A percentile compares a stretch with the other conserved stretches of the same genome.
Evolutionary conservation across 2,329 filamentous ascomycete species (phyloP).

Genomic region (Elsinoe perseae): DNA sequence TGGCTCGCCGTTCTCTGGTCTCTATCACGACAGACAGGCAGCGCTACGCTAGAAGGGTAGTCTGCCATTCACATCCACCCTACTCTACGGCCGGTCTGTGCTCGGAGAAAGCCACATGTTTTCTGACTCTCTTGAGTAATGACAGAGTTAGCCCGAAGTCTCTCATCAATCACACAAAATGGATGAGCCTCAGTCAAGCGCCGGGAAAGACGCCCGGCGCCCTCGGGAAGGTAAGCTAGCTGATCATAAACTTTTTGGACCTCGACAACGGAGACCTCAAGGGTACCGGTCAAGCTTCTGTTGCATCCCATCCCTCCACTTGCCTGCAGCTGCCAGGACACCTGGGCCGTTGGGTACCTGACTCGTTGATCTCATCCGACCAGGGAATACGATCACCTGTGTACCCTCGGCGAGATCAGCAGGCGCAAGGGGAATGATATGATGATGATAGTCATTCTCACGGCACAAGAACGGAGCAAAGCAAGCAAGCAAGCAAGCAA

Average conservation of each 20-base stretch:
- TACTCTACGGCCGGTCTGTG: conserved; percentile 9
- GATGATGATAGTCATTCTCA: not conserved
- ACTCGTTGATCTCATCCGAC: not conserved
- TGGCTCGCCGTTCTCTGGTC: conserved; percentile 3
- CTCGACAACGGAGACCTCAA: conserved; percentile 3
- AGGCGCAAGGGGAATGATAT: not conserved
- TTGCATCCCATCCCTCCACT: conserved; percentile 3
- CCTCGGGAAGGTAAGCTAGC: conserved; percentile 6
- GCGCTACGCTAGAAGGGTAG: not conserved
- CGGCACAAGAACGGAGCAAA: not conserved
- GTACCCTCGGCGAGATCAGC: not conserved
- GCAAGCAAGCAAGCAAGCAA: too few species aligned
- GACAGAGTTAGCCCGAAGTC: too few species aligned
- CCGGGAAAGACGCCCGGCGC: conserved; percentile 12
- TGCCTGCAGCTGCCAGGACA: not conserved
- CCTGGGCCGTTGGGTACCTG: not conserved
- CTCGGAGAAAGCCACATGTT: conserved; percentile 12
- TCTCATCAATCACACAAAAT: not conserved
- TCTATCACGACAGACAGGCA: conserved; percentile 2
- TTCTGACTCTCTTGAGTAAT: not conserved
- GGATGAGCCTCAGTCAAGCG: conserved; percentile 14
- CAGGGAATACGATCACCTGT: conserved; percentile 3
- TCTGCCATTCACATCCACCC: conserved; percentile 4
- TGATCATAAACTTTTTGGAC: conserved; percentile 6
- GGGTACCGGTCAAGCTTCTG: conserved; percentile 9